These are phyloP conservation scores for Gaillardinia entomophila DNA, from an alignment of 805 yeast genomes.

Conservation along the genomic window DNA sequence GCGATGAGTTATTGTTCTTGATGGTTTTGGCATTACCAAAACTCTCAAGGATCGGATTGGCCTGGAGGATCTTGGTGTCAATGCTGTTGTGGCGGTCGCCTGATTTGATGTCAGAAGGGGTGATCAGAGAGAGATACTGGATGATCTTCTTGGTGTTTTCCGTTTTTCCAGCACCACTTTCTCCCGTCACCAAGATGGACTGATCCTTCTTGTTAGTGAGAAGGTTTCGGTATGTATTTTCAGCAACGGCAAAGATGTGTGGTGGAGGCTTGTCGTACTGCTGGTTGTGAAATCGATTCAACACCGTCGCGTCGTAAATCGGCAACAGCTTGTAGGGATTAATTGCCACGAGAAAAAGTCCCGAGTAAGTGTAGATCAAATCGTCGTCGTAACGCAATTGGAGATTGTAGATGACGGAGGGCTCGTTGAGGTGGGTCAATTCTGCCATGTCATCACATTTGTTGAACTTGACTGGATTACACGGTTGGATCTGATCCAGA, in stretches of 20 bases:
- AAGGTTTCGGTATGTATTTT: constrained; percentile 75
- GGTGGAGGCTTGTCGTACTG: constrained; percentile 49
- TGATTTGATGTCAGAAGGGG: constrained; percentile 25
- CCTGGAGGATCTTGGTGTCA: constrained; percentile 82
- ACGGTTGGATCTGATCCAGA: constrained; percentile 46
- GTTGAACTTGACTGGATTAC: constrained; percentile 88
- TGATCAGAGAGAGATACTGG: constrained; percentile 80
- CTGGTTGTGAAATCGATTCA: constrained; percentile 47
- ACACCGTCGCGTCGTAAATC: constrained; percentile 58
- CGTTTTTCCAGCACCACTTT: constrained; percentile 98
- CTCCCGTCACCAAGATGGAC: constrained; percentile 95
- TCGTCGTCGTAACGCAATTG: constrained; percentile 72
- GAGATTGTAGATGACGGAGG: constrained; percentile 86
- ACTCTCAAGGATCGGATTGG: constrained; percentile 92
- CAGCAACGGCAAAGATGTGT: constrained; percentile 88
- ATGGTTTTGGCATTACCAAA: constrained; percentile 97
- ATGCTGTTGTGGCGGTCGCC: constrained; percentile 37
- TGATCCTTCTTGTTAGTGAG: constrained; percentile 69
- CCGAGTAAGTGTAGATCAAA: constrained; percentile 88
- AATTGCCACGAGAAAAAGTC: constrained; percentile 89
- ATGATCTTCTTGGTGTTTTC: constrained; percentile 94
- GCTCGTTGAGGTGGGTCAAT: constrained; percentile 88
- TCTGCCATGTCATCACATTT: constrained; percentile 94
- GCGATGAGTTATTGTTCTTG: constrained; percentile 87
- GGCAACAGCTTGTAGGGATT: constrained; percentile 81